Percentiles rank a stretch among this genome's conserved stretches.
phyloP scores from a whole-genome alignment of 192 early-diverging fungal species.

The Kickxella alabastrina region DNA sequence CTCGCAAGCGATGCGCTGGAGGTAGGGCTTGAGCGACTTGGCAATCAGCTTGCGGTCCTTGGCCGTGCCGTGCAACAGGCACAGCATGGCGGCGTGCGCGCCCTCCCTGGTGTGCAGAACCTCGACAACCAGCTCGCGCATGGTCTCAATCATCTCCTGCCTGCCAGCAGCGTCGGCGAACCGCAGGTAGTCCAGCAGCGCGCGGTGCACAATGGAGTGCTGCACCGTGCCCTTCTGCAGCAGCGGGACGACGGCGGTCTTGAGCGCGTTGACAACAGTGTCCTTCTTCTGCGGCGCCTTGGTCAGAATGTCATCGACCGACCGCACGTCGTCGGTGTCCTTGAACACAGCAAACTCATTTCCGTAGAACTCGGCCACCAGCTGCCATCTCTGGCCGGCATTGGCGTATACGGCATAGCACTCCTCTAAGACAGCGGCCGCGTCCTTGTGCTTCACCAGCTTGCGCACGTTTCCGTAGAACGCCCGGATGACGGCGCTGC shows the following conservation, averaged over 20 bases:
- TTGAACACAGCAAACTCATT: slow-evolving; percentile 87
- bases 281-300: slow-evolving; percentile 30
- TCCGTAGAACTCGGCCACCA: slow-evolving; percentile 93
- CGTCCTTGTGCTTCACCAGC: slow-evolving; percentile 85
- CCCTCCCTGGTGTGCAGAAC: slow-evolving; percentile 94
- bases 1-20: slow-evolving; percentile 77
- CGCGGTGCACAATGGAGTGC: slow-evolving; percentile 81
- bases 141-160: slow-evolving; percentile 65
- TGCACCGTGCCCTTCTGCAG: slow-evolving; percentile 80
- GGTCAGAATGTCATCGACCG: slow-evolving; percentile 55
- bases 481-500: slow-evolving; percentile 69
- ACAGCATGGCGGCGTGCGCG: slow-evolving; percentile 78
- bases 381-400: slow-evolving; percentile 60
- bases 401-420: slow-evolving; percentile 80
- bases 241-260: slow-evolving; percentile 60
- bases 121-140: slow-evolving; percentile 80
- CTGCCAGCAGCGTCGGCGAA: slow-evolving; percentile 58
- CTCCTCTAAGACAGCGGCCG: slow-evolving; percentile 79
- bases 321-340: slow-evolving; percentile 35
- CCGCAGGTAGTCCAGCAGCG: slow-evolving; percentile 79
- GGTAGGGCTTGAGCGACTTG: slow-evolving; percentile 77
- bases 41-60: slow-evolving; percentile 92
- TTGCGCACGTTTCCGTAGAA: slow-evolving; percentile 79
- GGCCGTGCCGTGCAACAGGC: slow-evolving; percentile 69
- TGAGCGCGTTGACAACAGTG: slow-evolving; percentile 65